phyloP scores from a whole-genome alignment of 179 eudicot species.

The Heliamphora pulchella region DNA sequence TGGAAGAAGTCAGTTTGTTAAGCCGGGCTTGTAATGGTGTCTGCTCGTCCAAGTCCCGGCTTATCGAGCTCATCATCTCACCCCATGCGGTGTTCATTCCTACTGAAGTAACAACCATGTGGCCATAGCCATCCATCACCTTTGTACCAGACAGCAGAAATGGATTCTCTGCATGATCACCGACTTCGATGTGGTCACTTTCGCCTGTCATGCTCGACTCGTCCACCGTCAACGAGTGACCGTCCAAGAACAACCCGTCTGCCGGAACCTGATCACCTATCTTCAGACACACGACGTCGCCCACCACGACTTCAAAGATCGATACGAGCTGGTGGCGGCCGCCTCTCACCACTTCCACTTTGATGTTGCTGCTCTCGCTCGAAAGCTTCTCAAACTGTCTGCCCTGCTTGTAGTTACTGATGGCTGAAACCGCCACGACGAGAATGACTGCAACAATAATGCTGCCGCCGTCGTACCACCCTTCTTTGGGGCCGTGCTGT shows the following conservation, averaged over 20 bases:
- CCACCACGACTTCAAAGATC: conserved; percentile 29
- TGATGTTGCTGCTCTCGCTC: conserved; percentile 18
- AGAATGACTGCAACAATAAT: conserved; percentile 31
- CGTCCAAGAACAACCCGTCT: conserved; percentile 31
- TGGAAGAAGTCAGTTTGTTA: conserved; percentile 25
- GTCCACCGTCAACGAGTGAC: conserved; percentile 28
- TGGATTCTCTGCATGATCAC: neutral
- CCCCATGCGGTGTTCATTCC: conserved; percentile 39
- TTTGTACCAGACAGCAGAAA: conserved; percentile 12
- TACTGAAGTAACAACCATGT: conserved; percentile 35
- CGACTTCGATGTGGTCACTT: conserved; percentile 25
- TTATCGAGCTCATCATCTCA: conserved; percentile 29
- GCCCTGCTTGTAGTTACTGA: conserved; percentile 21
- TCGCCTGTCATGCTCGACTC: conserved; percentile 37
- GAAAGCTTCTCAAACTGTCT: conserved; percentile 28
- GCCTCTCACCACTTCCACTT: conserved; percentile 22
- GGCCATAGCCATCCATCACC: conserved; percentile 28
- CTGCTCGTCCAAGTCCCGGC: conserved; percentile 15
- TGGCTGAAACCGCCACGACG: conserved; percentile 23
- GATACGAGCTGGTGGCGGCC: conserved; percentile 25
- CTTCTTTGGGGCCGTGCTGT: conserved; percentile 25
- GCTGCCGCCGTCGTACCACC: conserved; percentile 40
- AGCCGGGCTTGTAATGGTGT: conserved; percentile 30
- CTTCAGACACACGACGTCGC: conserved; percentile 32
- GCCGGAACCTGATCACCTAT: conserved; percentile 40